Conservation (phyloP, 108 stramenopile species). For the Nitzschia sp. region DNA sequence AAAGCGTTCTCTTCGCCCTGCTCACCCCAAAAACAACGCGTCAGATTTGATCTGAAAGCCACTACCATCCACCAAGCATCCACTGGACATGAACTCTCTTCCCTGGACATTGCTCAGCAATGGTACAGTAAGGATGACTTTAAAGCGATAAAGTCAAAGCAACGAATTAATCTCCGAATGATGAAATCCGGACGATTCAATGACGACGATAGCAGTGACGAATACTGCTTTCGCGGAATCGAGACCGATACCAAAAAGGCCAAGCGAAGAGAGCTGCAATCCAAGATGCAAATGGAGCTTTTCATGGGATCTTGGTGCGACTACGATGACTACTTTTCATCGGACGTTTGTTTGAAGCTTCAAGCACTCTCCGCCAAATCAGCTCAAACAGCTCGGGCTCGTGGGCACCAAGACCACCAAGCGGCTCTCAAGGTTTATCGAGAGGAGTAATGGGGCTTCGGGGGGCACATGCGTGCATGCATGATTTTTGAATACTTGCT, state of each 20-base stretch:
- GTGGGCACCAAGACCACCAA: too few species aligned
- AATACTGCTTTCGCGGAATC: not conserved
- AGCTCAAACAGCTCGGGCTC: too few species aligned
- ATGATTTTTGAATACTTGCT: too few species aligned
- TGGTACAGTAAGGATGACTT: not conserved
- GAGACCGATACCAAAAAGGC: not conserved
- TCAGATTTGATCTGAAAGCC: not conserved
- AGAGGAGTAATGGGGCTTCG: too few species aligned
- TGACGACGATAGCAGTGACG: not conserved
- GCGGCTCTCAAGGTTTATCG: too few species aligned
- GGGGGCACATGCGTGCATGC: too few species aligned
- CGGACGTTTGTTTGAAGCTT: too few species aligned
- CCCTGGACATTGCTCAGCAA: not conserved
- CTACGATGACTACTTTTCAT: too few species aligned
- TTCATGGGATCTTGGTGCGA: too few species aligned
- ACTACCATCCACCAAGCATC: not conserved
- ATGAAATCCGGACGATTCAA: not conserved
- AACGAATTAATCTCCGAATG: not conserved
- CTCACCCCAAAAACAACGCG: not conserved
- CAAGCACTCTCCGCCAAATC: too few species aligned
- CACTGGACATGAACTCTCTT: not conserved
- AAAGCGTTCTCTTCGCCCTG: too few species aligned
- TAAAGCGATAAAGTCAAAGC: not conserved
- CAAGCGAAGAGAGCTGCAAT: not conserved
- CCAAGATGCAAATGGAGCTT: not conserved